phyloP scores from a whole-genome alignment of 139 green algal genomes.

The Mesotaenium endlicherianum region DNA sequence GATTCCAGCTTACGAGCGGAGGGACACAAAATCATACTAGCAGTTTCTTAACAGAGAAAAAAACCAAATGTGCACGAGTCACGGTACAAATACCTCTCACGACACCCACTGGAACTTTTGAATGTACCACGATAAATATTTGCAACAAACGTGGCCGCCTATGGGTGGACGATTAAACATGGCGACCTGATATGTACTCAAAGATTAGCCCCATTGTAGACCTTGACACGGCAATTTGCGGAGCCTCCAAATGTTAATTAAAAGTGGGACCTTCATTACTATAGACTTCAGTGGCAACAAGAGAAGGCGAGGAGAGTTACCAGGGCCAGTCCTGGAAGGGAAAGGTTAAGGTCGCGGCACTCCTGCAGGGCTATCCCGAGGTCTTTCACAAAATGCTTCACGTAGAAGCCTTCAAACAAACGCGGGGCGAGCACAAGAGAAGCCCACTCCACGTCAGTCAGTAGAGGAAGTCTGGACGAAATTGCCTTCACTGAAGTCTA shows the following conservation, averaged over 20 bases:
- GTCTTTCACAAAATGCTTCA: conserved; percentile 54
- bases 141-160: too few species aligned
- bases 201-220: not conserved
- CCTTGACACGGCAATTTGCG: not conserved
- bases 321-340: conserved; percentile 42
- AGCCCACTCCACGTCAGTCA: not conserved
- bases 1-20: too few species aligned
- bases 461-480: not conserved
- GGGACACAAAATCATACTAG: too few species aligned
- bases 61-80: too few species aligned
- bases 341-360: conserved; percentile 28
- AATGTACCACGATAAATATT: too few species aligned
- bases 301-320: not conserved
- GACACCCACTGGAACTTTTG: too few species aligned
- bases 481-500: too few species aligned
- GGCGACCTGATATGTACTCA: too few species aligned
- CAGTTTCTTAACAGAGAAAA: too few species aligned
- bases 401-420: conserved; percentile 48
- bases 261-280: not conserved
- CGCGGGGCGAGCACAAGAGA: not conserved
- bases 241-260: not conserved
- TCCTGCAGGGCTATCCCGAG: conserved; percentile 47
- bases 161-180: too few species aligned
- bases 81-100: too few species aligned
- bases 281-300: not conserved